phyloP scores from a whole-genome alignment of 805 yeast species.

The Hanseniaspora osmophila region DNA sequence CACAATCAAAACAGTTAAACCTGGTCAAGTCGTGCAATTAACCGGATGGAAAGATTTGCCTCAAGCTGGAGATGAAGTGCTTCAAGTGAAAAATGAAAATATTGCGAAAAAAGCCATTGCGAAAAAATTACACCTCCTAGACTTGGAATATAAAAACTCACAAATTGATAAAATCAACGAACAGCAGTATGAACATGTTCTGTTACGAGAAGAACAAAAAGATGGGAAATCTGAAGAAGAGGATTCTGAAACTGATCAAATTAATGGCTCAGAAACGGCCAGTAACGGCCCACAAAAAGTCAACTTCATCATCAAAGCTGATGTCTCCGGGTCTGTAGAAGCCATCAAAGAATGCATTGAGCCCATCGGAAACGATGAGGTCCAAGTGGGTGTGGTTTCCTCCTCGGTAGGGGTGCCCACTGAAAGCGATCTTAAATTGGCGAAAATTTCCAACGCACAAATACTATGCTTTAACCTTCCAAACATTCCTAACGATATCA shows the following conservation, averaged over 20 bases:
- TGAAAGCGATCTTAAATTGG: constrained; percentile 53
- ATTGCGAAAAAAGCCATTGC: constrained; percentile 61
- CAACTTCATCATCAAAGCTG: constrained; percentile 70
- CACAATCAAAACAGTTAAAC: constrained; percentile 42
- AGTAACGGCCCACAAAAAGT: constrained; percentile 21
- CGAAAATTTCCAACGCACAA: constrained; percentile 54
- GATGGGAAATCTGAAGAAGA: constrained; percentile 20
- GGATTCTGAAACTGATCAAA: constrained; percentile 12
- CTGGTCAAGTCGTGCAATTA: constrained; percentile 81
- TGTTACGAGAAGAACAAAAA: constrained; percentile 36
- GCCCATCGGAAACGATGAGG: constrained; percentile 79
- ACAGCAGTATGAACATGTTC: constrained; percentile 24
- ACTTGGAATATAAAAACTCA: constrained; percentile 41
- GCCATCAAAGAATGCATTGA: constrained; percentile 75
- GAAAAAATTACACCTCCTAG: constrained; percentile 48
- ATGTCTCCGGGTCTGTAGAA: constrained; percentile 89
- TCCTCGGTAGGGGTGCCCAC: constrained; percentile 69
- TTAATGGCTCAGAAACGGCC: constrained; percentile 10
- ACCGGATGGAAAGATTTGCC: constrained; percentile 93
- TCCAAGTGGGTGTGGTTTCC: constrained; percentile 50
- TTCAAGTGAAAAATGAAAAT: constrained; percentile 63
- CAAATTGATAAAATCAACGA: constrained; percentile 63
- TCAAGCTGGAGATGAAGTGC: constrained; percentile 72
- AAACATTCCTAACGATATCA: constrained; percentile 48
- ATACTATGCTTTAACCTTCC: constrained; percentile 65